Conservation (phyloP, 2,329 filamentous ascomycete genomes). For the Fusarium multiceps region DNA sequence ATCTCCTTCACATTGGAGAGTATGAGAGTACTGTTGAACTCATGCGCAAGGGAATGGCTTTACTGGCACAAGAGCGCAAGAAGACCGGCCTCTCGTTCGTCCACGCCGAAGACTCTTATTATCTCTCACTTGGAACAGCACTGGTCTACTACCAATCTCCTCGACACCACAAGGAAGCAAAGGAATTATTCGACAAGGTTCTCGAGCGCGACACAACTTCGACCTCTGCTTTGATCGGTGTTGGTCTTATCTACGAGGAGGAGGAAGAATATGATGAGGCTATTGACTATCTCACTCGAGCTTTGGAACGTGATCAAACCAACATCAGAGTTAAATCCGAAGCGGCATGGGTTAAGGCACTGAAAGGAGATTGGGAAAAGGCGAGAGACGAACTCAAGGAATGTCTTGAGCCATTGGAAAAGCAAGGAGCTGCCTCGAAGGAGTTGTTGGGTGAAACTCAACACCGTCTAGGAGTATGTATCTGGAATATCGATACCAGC, state of each 20-base stretch:
- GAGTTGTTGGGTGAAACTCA: conserved; percentile 87
- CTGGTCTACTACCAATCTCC: conserved; percentile 92
- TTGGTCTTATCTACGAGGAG: conserved; percentile 92
- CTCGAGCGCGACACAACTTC: conserved; percentile 79
- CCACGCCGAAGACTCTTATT: conserved; percentile 79
- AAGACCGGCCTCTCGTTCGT: conserved; percentile 76
- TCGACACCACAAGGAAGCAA: conserved; percentile 88
- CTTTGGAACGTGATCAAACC: conserved; percentile 75
- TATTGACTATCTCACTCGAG: conserved; percentile 81
- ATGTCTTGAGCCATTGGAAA: conserved; percentile 73
- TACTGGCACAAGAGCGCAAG: conserved; percentile 68
- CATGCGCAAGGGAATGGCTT: conserved; percentile 77
- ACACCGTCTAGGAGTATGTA: conserved; percentile 86
- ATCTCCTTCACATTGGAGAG: conserved; percentile 87
- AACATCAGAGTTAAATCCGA: conserved; percentile 87
- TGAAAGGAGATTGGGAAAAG: conserved; percentile 78
- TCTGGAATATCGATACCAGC: conserved; percentile 86
- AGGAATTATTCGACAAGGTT: conserved; percentile 84
- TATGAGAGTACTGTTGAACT: conserved; percentile 83
- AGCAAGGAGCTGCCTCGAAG: conserved; percentile 64
- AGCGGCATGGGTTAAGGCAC: conserved; percentile 89
- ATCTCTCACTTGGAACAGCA: conserved; percentile 83
- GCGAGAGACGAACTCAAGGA: conserved; percentile 77
- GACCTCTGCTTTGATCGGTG: conserved; percentile 85
- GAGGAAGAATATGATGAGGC: conserved; percentile 89